These are phyloP conservation scores for Syzygium jambos DNA, from an alignment of 345 rosid genomes.

Conservation along the genomic window DNA sequence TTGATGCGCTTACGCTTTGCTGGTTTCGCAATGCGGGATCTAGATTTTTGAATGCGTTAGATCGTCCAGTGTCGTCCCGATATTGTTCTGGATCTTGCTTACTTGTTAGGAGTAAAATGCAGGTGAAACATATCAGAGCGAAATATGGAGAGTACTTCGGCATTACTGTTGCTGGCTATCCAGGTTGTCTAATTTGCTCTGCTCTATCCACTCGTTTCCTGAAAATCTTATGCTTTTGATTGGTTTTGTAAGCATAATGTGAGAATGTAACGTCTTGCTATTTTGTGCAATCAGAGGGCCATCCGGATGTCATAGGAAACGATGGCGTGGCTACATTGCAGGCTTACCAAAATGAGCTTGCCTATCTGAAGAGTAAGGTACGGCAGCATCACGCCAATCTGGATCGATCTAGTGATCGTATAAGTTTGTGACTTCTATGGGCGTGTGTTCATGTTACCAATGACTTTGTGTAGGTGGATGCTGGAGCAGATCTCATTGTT, in stretches of 20 bases:
- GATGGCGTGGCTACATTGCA: conserved; percentile 66
- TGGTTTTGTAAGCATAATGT: background rate
- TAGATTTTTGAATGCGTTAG: background rate
- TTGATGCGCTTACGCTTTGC: background rate
- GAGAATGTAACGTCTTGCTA: background rate
- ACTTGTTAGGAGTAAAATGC: background rate
- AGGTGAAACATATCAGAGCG: conserved; percentile 73
- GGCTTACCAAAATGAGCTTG: conserved; percentile 74
- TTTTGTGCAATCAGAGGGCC: conserved; percentile 53
- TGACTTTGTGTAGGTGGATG: conserved; percentile 59
- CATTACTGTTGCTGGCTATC: conserved; percentile 97
- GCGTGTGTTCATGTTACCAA: background rate
- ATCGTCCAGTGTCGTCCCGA: background rate
- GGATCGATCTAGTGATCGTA: background rate
- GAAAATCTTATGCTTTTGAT: background rate
- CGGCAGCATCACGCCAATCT: background rate
- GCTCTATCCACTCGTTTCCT: background rate
- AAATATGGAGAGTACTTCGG: conserved; percentile 89
- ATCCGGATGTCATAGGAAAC: conserved; percentile 75
- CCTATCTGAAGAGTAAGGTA: conserved; percentile 85
- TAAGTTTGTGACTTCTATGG: background rate
- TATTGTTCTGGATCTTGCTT: background rate
- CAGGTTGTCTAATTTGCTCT: conserved; percentile 33
- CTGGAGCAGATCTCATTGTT: conserved; percentile 88
- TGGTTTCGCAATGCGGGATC: background rate